Base-by-base conservation (phyloP, 139 green algal species). In the Picochlorum sp. region DNA sequence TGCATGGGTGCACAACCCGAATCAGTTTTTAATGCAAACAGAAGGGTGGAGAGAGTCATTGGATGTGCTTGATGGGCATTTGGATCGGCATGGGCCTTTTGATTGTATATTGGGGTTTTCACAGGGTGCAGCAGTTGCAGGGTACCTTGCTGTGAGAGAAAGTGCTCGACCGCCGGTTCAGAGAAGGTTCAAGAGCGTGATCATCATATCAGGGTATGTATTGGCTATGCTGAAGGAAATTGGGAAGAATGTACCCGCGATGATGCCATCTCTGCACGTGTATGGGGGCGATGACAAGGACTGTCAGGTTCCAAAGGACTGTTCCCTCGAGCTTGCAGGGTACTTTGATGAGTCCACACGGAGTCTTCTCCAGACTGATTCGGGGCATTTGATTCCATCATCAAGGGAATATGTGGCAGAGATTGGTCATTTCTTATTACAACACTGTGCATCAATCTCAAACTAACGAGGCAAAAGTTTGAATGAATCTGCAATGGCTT, bases 41-140 rank as follows among this genome's bases (percentile, higher is more conserved):
- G 34, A 41, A 11, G 34, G 34, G 34, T 41, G 8, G 34, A 41
- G 8, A 41, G 34, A 41, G 34, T 41, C 34, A 41, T 4, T 41
- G 8, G 34, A 14, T 41, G 34, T 41, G 34, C 34, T 41, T 9
- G 34, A 41, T 9, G 34, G 34, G 34, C 6, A 41, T 41, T 41
- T 91, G 11, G 3, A 1, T 41, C 47, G 69, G 4, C 41, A 68
- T 8, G 80, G 83, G 0, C 85, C 81, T 0, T 89, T 91, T 60
- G 85, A 96, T 50, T 89, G 89, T 11, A 67, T 96, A 5, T 60
- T 95, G 34, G 89, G 89, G 2, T 95, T 96, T 54, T 91, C 81
- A 4, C 89, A 95, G 70, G 86, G 62, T 13, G 75, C 77, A 1
- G 66, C 67, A 2, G 68, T 86, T 11, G 76, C 71, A 1, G 79